Base-by-base conservation (phyloP, 352 stramenopile genomes). In the Pythium myriotylum region DNA sequence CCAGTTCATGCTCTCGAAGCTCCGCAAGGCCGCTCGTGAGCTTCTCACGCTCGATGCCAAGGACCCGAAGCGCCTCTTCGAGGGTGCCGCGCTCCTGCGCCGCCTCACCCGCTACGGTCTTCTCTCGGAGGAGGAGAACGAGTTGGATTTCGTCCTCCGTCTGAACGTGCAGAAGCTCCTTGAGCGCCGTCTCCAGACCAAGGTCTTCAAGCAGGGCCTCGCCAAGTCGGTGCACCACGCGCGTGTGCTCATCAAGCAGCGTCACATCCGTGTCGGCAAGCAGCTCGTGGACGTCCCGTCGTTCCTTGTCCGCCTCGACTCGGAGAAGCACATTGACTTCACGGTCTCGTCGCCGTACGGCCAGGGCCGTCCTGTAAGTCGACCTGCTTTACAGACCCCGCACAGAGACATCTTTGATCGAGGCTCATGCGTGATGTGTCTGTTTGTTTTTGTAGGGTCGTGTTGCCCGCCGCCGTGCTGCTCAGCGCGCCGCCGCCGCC, bases 311-410 rank as follows among this genome's bases (percentile, higher is more conserved):
- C 93, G 97, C 66, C 95, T 98, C 62, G 92, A 99, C 83, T 98
- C 92, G 54, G 97, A 99, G 84, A 99, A 99, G 86, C 97, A 99
- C 94, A 99, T 99, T 90, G 97, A 99, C 86, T 99, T 99, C 79
- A 76, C 96, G 52, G 84, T 98, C 65, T 98, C 95, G 67, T 99
- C 95, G 54, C 97, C 97, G 33, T 99, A 99, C 74, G 97, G 97
- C 66, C 96, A 99, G 81, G 97, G 97, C 67, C 81, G 94, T 65
- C 96, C 95, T 20, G 77, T 86, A 81, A 58, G 73, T 69, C 47
- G 5, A 29, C 42, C 23, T 17, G 12, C 26, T 42, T 29, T n/a
- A 50, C 54, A 49, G 45, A 23, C 54, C 35, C 32, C 52, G 52
- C 52, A 59, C 24, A 59, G 52, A 51, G 40, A 59, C 52, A 58